These are phyloP conservation scores for Keithomyces neogunnii DNA, from an alignment of 2,329 filamentous ascomycete genomes.

Conservation along the genomic window DNA sequence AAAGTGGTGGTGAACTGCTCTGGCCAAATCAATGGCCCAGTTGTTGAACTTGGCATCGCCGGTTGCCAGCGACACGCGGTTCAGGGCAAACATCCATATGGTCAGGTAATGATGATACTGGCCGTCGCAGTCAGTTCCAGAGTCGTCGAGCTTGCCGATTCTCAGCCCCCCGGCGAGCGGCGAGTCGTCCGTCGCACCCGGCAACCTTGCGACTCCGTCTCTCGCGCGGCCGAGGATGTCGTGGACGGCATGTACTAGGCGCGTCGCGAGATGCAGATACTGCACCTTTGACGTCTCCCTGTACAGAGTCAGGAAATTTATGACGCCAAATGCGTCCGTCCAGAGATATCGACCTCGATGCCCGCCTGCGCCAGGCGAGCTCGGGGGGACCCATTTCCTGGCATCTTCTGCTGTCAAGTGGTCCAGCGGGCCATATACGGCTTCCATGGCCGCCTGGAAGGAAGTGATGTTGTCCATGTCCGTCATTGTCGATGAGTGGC, in stretches of 20 bases:
- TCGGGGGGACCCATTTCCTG: conserved; percentile 36
- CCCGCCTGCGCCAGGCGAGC: conserved; percentile 37
- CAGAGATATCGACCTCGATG: conserved; percentile 51
- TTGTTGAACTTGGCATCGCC: conserved; percentile 37
- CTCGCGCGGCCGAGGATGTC: conserved; percentile 42
- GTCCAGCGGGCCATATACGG: conserved; percentile 27
- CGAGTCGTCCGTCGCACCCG: conserved; percentile 40
- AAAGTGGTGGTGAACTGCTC: conserved; percentile 44
- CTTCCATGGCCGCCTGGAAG: conserved; percentile 28
- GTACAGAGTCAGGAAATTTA: conserved; percentile 49
- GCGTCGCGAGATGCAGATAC: conserved; percentile 40
- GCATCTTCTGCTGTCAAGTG: conserved; percentile 14
- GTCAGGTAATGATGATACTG: conserved; percentile 56
- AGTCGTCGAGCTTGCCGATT: conserved; percentile 44
- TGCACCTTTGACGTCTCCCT: conserved; percentile 23
- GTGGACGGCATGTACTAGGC: conserved; percentile 43
- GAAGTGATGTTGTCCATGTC: conserved; percentile 3
- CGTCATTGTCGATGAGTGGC: neutral
- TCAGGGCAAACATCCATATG: conserved; percentile 55
- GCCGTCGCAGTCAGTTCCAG: conserved; percentile 44
- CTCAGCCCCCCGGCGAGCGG: conserved; percentile 47
- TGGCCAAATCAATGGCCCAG: conserved; percentile 42
- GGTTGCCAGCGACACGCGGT: conserved; percentile 40
- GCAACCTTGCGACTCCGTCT: conserved; percentile 36
- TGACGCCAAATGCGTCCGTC: conserved; percentile 52